phyloP scores from a whole-genome alignment of 2,329 filamentous ascomycete genomes.

The Metarhizium humberi region DNA sequence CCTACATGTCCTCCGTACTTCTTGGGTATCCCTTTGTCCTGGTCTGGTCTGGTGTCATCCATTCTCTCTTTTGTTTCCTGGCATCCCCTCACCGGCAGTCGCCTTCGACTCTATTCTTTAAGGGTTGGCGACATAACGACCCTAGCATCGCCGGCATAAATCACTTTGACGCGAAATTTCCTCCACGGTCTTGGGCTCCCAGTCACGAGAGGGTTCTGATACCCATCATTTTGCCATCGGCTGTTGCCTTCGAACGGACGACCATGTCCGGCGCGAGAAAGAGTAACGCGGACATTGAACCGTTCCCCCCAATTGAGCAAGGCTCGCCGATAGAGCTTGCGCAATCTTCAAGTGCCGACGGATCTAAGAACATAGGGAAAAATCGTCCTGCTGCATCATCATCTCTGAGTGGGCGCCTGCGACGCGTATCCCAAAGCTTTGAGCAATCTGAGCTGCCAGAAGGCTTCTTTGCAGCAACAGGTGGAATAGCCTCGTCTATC shows the following conservation, averaged over 20 bases:
- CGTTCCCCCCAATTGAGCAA: conserved; percentile 16
- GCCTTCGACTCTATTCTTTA: no score
- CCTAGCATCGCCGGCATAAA: not conserved
- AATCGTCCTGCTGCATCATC: conserved; percentile 21
- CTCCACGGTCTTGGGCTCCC: not conserved
- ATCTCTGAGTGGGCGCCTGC: conserved; percentile 21
- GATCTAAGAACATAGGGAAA: conserved; percentile 3
- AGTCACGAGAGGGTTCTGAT: not conserved
- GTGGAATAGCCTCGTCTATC: conserved; percentile 33
- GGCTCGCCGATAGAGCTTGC: conserved; percentile 3
- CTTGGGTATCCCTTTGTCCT: no score
- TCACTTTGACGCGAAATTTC: not conserved
- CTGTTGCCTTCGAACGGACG: not conserved
- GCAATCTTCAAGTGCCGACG: conserved; percentile 1
- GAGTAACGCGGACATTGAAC: conserved; percentile 12
- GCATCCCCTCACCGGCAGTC: no score
- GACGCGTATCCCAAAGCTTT: conserved; percentile 27
- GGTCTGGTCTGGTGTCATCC: no score
- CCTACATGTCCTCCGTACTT: no score
- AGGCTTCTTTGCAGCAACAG: conserved; percentile 38
- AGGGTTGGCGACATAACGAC: no score
- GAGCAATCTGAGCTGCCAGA: conserved; percentile 35
- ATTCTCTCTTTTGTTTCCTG: no score
- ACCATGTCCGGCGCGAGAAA: conserved; percentile 2
- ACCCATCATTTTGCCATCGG: not conserved